phyloP scores from a whole-genome alignment of 371 early-diverging fungal species.

The Entomophthora muscae region DNA sequence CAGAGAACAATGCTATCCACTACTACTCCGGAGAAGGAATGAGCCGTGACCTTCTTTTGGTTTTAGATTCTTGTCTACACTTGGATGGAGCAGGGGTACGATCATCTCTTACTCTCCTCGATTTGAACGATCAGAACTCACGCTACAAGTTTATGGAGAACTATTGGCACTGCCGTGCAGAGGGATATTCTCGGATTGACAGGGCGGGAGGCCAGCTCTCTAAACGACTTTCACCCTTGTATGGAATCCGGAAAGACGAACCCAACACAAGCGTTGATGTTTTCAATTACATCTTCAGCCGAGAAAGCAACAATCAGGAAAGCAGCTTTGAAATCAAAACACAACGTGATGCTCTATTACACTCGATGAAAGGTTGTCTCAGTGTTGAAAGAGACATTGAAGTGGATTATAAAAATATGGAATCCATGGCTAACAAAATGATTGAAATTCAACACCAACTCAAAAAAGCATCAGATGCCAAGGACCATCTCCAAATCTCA shows the following conservation, averaged over 20 bases:
- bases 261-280: not conserved
- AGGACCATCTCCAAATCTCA: not conserved
- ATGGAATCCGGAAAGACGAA: not conserved
- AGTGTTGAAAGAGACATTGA: not conserved
- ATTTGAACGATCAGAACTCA: not conserved
- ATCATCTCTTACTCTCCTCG: not conserved
- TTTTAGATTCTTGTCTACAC: not conserved
- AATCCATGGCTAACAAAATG: not conserved
- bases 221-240: not conserved
- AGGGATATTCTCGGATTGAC: not conserved
- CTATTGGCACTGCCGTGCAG: not conserved
- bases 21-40: not conserved
- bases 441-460: not conserved
- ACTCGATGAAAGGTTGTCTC: not conserved
- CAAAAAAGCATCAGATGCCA: not conserved
- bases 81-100: not conserved
- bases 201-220: not conserved
- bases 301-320: not conserved
- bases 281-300: not conserved
- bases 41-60: not conserved
- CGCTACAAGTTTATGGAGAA: not conserved
- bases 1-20: not conserved
- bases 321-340: not conserved
- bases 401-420: not conserved
- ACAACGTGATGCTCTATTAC: not conserved